These are phyloP conservation scores for Erigeron canadensis DNA, from an alignment of 129 eudicot genomes.

Conservation along the genomic window DNA sequence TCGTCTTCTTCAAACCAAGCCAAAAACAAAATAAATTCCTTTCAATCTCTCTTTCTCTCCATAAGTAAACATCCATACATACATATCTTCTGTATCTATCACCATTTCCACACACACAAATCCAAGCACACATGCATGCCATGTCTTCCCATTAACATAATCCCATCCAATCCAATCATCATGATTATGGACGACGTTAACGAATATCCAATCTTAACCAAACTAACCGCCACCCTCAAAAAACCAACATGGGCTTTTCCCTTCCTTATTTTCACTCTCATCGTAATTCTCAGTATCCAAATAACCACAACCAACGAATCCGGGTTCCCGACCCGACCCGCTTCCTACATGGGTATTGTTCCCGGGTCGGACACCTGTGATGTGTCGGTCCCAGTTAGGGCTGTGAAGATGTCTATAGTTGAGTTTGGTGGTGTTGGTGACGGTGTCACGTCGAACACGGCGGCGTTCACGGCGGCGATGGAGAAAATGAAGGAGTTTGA, in stretches of 20 bases:
- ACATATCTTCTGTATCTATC: neutral
- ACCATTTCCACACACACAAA: constrained; percentile 5
- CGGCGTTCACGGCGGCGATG: constrained; percentile 78
- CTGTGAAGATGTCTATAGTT: constrained; percentile 52
- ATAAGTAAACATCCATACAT: too few relatives aligned
- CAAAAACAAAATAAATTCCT: neutral
- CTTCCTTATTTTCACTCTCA: constrained; percentile 41
- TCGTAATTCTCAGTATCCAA: constrained; percentile 49
- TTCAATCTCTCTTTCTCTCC: neutral
- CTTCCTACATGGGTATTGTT: constrained; percentile 14
- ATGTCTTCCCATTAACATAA: neutral
- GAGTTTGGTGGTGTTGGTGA: constrained; percentile 98
- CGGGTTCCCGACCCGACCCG: constrained; percentile 23
- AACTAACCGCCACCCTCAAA: constrained; percentile 31
- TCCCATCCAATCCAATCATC: neutral
- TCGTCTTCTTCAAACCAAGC: neutral
- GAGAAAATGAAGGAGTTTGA: constrained; percentile 39
- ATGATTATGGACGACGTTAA: constrained; percentile 36
- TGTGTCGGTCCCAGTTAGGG: constrained; percentile 46
- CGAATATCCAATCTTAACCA: constrained; percentile 38
- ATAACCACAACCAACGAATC: constrained; percentile 36
- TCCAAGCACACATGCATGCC: constrained; percentile 22
- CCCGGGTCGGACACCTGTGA: constrained; percentile 51
- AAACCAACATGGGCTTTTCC: constrained; percentile 68
- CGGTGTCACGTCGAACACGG: constrained; percentile 85